Base-by-base conservation (phyloP, 192 early-diverging fungal genomes). In the Backusella liffmaniae region DNA sequence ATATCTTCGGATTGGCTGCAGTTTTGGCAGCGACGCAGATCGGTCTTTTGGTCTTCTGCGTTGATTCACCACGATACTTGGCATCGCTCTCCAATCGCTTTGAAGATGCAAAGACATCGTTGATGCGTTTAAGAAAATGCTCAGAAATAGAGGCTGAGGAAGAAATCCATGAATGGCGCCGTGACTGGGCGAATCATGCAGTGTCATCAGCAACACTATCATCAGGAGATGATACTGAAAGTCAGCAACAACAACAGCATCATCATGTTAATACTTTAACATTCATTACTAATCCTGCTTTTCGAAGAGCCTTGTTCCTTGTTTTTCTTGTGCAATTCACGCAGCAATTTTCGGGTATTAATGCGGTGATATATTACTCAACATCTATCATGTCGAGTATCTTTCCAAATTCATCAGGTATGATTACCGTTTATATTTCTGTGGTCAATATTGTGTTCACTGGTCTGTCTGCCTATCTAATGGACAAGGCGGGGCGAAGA, bases 321-420 rank as follows among this genome's bases (percentile, higher is more conserved):
- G 88, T 89, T 4, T 51, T 95, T 2, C 84, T 93, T 18, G 68
- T 96, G 6, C 94, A 95, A 79, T 66, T 94, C 4, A 80, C 91
- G 0, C 96, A 97, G 80, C 96, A 97, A 82, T 91, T 95, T 75
- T 93, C 92, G 42, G 96, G 96, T 29, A 95, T 95, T 79, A 97
- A 96, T 80, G 93, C 92, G 10, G 94, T 96, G 10, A 92, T 95
- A 70, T 96, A 90, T 80, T 97, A 95, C 75, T 94, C 93, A 0
- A 92, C 92, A 8, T 87, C 90, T 29, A 92, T 94, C 76, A 88
- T 94, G 72, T 87, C 85, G 13, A 66, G 76, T 10, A 86, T 90
- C 6, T 82, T 92, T 12, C 92, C 93, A 26, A 85, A 85, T 26
- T 89, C 87, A 9, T 87, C 87, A 16, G 89, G 85, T 51, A 82